phyloP scores from a whole-genome alignment of 352 stramenopile genomes.

The Halophytophthora polymorphica region DNA sequence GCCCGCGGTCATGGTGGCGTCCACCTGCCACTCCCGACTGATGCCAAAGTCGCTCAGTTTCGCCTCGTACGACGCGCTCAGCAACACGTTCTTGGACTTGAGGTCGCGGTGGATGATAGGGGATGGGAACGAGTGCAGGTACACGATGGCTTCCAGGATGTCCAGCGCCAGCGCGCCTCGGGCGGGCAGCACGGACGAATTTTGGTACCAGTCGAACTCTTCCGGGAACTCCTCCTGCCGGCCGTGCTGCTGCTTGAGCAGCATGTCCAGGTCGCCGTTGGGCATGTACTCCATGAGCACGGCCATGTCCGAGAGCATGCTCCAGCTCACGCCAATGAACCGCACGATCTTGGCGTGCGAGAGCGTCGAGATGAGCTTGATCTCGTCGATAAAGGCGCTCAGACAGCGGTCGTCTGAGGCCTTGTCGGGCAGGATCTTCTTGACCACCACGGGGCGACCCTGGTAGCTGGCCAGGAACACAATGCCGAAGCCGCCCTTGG shows the following conservation, averaged over 20 bases:
- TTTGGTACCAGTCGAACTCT: constrained; percentile 72
- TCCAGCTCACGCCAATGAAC: constrained; percentile 84
- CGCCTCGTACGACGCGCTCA: constrained; percentile 57
- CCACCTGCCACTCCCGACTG: constrained; percentile 70
- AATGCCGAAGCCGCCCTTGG: constrained; percentile 73
- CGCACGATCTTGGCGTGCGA: constrained; percentile 76
- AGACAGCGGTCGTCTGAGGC: constrained; percentile 69
- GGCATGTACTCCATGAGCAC: constrained; percentile 82
- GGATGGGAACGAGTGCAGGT: constrained; percentile 79
- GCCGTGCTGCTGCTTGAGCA: constrained; percentile 56
- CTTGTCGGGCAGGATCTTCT: constrained; percentile 84
- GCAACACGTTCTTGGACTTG: constrained; percentile 76
- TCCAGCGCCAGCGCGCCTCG: constrained; percentile 69
- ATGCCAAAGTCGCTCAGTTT: constrained; percentile 87
- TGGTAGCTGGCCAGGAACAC: constrained; percentile 71
- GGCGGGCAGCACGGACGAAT: constrained; percentile 37
- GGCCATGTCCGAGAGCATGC: constrained; percentile 80
- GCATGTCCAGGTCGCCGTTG: constrained; percentile 66
- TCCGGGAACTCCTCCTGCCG: constrained; percentile 39
- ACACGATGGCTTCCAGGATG: constrained; percentile 74
- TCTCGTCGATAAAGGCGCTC: constrained; percentile 75
- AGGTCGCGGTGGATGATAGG: constrained; percentile 81
- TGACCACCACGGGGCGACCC: constrained; percentile 60
- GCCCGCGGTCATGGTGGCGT: constrained; percentile 76
- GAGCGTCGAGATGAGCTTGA: constrained; percentile 78